Base-by-base conservation (phyloP, 495 filamentous ascomycete species). In the Talaromyces stipitatus region DNA sequence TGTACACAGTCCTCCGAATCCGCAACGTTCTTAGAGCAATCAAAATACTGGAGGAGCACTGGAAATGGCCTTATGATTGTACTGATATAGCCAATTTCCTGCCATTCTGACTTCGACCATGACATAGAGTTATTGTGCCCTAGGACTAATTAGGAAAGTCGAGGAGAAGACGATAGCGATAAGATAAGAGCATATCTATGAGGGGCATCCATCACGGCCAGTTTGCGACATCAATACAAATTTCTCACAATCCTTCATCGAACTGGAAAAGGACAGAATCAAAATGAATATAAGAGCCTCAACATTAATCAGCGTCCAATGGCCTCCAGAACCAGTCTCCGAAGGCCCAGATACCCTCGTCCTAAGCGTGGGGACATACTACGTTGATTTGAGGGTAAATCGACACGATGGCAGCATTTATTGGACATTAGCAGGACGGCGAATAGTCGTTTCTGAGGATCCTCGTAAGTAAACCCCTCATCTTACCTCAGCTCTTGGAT, bases 11-110 rank as follows among this genome's bases (percentile, higher is more conserved):
- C 7, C 48, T 62, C 4, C 60, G 48, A 4, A 62, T 62, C 29
- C 58, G 57, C 1, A 62, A 62, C 22, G 59, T 62, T 26, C 32
- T 62, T 5, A 56, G 60, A 27, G 60, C 60, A 30, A 43, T 62
- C 7, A 53, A 53, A 14, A 50, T 62, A 4, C 28, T 62, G 22
- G 54, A 62, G 38, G 18, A 30, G 2, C 32, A 53, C 6, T 62
- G 60, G 60, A 29, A 28, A 24, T 11, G 26, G 1, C 22, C 46
- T 12, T 16, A 26, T 9, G 22, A 27, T 48, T 48, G 24, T 5
- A 4, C 46, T 0, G 46, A 48, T 2, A 11, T 48, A 10, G 46
- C 46, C 14, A 20, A 27, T 27, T 48, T 48, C 14, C 46, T 48
- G 26, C 46, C 46, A 11, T 48, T 43, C 12, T 29, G 28, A 29